Base-by-base conservation (phyloP, 257 asterid species). In the Solanum pimpinellifolium region DNA sequence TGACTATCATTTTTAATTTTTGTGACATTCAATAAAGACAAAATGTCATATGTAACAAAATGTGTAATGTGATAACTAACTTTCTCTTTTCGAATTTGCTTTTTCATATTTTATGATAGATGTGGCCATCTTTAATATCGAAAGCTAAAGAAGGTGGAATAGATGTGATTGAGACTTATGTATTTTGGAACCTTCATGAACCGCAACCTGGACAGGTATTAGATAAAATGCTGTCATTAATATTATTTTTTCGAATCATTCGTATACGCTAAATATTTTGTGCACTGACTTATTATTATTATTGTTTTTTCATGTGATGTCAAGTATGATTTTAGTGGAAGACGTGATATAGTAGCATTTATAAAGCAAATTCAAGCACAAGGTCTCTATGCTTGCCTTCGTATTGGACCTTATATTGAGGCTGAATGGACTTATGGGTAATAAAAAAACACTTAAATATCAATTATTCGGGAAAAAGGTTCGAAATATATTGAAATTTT, bases 371-470 rank as follows among this genome's bases (percentile, higher is more conserved):
- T 95, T 9, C 93, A 93, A 86, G 93, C 94, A 14, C 97, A 94
- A 65, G 98, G 95, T 20, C 95, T 96, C 37, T 95, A 94, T 56
- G 98, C 93, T 81, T 93, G 92, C 87, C 94, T 94, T 60, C 93
- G 99, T 11, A 93, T 96, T 21, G 99, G 98, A 14, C 99, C 99
- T n/a, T 96, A 90, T 87, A 94, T 96, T 14, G 97, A 95, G 91
- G 76, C 88, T 70, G 99, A 96, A 94, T 94, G 98, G 98, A 85
- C 89, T 49, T 95, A 95, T 42, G 99, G 99, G 99, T 96, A 94
- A 4, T 11, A 18, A 7, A 37, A 10, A 11, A 16, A 83, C 20
- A 33, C 7, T 33, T 33, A 33, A 33, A 33, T 33, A 33, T 33
- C 1, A 2, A 49, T 6, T 16, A 5, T 52, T 52, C 16, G 2